These are phyloP conservation scores for Ostreobium quekettii DNA, from an alignment of 139 green algal genomes.

Conservation along the genomic window DNA sequence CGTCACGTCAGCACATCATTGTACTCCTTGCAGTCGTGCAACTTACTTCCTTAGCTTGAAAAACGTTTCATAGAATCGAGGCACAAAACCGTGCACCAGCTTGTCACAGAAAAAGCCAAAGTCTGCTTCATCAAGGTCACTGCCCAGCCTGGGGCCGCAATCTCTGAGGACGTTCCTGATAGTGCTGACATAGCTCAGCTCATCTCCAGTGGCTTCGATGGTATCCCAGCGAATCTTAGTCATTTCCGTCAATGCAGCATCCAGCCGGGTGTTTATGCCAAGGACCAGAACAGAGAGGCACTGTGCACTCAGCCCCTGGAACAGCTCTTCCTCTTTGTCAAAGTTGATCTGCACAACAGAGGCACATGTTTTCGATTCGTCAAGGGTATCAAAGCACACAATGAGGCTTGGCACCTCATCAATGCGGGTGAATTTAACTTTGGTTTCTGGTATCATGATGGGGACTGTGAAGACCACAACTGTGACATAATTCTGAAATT, in stretches of 20 bases:
- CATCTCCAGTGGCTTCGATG: constrained; percentile 77
- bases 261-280: constrained; percentile 79
- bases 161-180: constrained; percentile 56
- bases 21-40: too few relatives aligned
- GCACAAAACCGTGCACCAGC: constrained; percentile 76
- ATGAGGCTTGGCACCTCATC: too few relatives aligned
- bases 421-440: too few relatives aligned
- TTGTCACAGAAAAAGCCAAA: constrained; percentile 94
- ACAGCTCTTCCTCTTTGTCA: constrained; percentile 66
- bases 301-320: constrained; percentile 56
- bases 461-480: too few relatives aligned
- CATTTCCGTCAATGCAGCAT: constrained; percentile 49
- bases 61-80: constrained; percentile 60
- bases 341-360: constrained; percentile 62
- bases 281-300: constrained; percentile 78
- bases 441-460: too few relatives aligned
- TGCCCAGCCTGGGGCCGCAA: constrained; percentile 43
- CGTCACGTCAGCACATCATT: too few relatives aligned
- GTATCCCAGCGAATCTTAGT: constrained; percentile 43
- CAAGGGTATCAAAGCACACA: too few relatives aligned
- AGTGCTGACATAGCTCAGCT: constrained; percentile 66
- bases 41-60: constrained; percentile 39
- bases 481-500: too few relatives aligned
- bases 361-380: too few relatives aligned
- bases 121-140: constrained; percentile 55